phyloP scores from a whole-genome alignment of 2,329 filamentous ascomycete species.

The Cladophialophora chaetospira region DNA sequence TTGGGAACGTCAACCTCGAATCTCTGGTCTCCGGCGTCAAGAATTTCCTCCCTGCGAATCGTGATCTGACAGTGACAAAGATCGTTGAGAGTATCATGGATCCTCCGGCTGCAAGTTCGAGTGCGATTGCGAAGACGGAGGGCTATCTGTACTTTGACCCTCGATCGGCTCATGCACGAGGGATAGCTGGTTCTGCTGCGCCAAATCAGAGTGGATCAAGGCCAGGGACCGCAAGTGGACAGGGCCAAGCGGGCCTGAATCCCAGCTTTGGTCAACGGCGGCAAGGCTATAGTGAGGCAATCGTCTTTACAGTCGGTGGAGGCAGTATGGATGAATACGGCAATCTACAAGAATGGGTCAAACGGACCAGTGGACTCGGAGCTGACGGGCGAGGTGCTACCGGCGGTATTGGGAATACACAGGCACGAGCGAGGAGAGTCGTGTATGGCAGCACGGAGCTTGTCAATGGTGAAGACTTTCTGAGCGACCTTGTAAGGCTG shows the following conservation, averaged over 20 bases:
- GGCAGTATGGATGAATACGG: constrained; percentile 99
- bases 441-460: constrained; percentile 91
- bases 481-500: constrained; percentile 57
- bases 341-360: constrained; percentile 94
- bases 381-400: constrained; percentile 45
- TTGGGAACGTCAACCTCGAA: constrained; percentile 82
- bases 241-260: constrained; percentile 46
- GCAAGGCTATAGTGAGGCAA: constrained; percentile 85
- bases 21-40: constrained; percentile 94
- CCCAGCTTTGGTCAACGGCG: constrained; percentile 89
- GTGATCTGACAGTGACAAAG: constrained; percentile 94
- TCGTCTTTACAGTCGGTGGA: constrained; percentile 93
- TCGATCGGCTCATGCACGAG: constrained; percentile 85
- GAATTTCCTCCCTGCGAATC: constrained; percentile 94
- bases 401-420: constrained; percentile 39
- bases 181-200: constrained; percentile 77
- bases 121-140: constrained; percentile 93
- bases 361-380: constrained; percentile 65
- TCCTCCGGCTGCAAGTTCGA: constrained; percentile 82
- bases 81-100: constrained; percentile 99
- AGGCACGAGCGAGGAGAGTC: constrained; percentile 70
- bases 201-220: constrained; percentile 53
- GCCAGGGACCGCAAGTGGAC: constrained; percentile 35
- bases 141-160: constrained; percentile 98
- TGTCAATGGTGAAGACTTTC: constrained; percentile 64